Percentiles rank a stretch among this genome's conserved stretches.
Conservation (phyloP, 129 eudicot species). For the Chrysanthemum makinoi region DNA sequence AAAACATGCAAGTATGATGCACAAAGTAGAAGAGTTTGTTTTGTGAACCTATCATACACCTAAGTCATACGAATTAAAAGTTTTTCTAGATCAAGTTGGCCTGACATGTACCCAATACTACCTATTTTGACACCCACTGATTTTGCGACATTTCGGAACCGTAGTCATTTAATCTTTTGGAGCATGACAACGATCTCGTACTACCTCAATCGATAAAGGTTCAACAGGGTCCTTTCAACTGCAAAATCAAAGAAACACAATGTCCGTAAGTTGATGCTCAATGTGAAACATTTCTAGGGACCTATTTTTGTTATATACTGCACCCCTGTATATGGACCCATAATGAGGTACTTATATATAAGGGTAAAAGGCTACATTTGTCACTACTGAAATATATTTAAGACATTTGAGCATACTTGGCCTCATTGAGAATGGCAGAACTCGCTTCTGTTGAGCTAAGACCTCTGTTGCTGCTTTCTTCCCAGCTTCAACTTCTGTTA, state of each 20-base stretch:
- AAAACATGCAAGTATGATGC: background rate
- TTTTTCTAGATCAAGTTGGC: background rate
- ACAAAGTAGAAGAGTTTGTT: background rate
- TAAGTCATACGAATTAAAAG: background rate
- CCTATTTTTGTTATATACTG: background rate
- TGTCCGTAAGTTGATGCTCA: background rate
- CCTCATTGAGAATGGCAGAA: constrained; percentile 58
- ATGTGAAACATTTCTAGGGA: background rate
- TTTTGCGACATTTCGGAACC: background rate
- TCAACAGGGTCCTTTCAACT: constrained; percentile 95
- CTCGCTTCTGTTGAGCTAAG: constrained; percentile 59
- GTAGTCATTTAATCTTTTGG: constrained; percentile 40
- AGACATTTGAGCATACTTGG: constrained; percentile 53
- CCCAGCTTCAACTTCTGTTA: constrained; percentile 94
- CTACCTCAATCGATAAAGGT: constrained; percentile 79
- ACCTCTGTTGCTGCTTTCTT: constrained; percentile 98
- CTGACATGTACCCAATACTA: background rate
- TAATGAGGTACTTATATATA: background rate
- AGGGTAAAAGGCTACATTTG: no score
- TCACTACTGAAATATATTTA: background rate
- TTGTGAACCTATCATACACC: no score
- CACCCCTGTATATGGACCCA: background rate
- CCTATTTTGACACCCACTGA: background rate
- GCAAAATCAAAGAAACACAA: constrained; percentile 19
- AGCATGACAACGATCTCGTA: constrained; percentile 87